A percentile compares a stretch with the other conserved stretches of the same genome.
These are phyloP conservation scores for Glycine soja DNA, from an alignment of 306 rosid species.

Conservation along the genomic window DNA sequence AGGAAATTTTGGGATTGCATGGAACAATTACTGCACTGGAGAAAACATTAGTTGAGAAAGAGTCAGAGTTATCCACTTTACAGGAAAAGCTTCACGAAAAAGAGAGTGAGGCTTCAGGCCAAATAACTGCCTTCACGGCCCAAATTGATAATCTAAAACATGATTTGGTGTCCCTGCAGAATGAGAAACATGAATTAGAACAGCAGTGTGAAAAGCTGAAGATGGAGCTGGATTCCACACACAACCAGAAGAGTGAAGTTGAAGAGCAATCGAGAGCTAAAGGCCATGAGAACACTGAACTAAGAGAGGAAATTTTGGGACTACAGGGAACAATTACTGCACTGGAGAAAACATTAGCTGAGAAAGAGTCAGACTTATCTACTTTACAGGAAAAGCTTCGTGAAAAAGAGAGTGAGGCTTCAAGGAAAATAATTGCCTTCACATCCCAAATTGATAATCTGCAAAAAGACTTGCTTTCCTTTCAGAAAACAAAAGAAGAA, in stretches of 20 bases:
- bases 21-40: conserved; percentile 47
- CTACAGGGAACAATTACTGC: conserved; percentile 50
- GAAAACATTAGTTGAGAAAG: conserved; percentile 47
- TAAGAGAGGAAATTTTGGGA: conserved; percentile 54
- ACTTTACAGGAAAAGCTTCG: conserved; percentile 58
- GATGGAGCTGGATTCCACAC: conserved; percentile 57
- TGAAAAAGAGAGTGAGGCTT: conserved; percentile 61
- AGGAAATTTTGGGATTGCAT: conserved; percentile 49
- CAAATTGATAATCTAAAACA: conserved; percentile 57
- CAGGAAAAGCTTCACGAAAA: conserved; percentile 40
- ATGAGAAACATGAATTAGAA: conserved; percentile 51
- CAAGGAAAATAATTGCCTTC: conserved; percentile 57
- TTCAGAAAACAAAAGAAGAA: conserved; percentile 65
- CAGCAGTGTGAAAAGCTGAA: conserved; percentile 57
- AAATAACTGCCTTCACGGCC: conserved; percentile 27
- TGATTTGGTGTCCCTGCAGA: conserved; percentile 64
- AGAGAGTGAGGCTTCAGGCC: conserved; percentile 46
- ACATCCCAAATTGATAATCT: conserved; percentile 60
- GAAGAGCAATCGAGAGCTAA: conserved; percentile 59
- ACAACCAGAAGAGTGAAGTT: conserved; percentile 53
- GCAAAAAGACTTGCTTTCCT: conserved; percentile 64
- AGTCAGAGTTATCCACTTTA: conserved; percentile 42
- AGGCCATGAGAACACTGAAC: conserved; percentile 50
- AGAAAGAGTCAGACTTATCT: conserved; percentile 62
- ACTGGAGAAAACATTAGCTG: conserved; percentile 59